These are phyloP conservation scores for Ensete glaucum DNA, from an alignment of 176 grass and related monocot species.

Conservation along the genomic window DNA sequence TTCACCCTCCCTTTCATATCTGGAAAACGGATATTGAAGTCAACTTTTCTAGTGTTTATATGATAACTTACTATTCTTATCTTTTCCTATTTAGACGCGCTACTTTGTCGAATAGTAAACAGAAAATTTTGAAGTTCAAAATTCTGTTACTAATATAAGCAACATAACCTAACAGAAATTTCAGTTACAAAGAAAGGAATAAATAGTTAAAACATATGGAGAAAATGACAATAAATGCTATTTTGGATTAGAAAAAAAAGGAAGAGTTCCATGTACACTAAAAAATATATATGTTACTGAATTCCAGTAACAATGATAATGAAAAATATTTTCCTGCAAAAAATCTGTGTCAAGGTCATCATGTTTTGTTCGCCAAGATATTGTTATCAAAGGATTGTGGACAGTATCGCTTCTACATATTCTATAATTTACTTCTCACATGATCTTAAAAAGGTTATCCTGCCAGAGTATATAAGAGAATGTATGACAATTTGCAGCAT, in stretches of 20 bases:
- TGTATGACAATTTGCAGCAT: background rate
- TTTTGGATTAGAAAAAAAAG: background rate
- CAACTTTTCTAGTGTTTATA: background rate
- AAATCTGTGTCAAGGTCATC: background rate
- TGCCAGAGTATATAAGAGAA: background rate
- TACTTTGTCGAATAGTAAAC: background rate
- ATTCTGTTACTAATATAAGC: background rate
- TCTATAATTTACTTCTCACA: background rate
- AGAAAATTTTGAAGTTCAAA: background rate
- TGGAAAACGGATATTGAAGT: slow-evolving; percentile 12
- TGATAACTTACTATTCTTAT: background rate
- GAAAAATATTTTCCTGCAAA: background rate
- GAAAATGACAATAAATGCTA: background rate
- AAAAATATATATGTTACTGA: background rate
- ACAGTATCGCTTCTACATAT: background rate
- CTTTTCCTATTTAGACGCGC: background rate
- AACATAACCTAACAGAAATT: background rate
- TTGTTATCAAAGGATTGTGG: background rate
- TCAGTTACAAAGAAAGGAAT: too few relatives aligned
- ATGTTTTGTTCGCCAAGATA: background rate
- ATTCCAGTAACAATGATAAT: background rate
- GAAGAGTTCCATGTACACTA: background rate
- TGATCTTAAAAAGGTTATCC: background rate
- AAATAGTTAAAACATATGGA: background rate
- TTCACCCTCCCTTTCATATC: slow-evolving; percentile 68